Evolutionary conservation across 805 yeast species (phyloP).

Genomic region (Teunomyces stri): DNA sequence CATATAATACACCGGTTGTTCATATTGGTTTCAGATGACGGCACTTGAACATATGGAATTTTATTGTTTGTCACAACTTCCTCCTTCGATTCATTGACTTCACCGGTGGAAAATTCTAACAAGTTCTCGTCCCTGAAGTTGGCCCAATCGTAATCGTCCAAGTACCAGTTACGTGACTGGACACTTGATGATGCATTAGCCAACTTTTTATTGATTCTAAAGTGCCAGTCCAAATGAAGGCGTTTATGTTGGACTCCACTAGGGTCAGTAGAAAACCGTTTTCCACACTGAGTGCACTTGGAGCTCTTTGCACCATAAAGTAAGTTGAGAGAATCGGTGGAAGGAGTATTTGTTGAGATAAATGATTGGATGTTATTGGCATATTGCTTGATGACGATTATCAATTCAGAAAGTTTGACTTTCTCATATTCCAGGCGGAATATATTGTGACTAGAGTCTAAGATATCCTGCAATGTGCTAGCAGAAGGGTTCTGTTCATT

Average conservation of each 20-base stretch:
- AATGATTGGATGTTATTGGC: conserved; percentile 31
- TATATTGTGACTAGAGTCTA: conserved; percentile 15
- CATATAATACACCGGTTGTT: conserved; percentile 42
- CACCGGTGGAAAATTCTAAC: conserved; percentile 31
- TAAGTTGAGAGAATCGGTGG: conserved; percentile 28
- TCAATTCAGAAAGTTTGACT: conserved; percentile 29
- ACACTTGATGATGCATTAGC: conserved; percentile 34
- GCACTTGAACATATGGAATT: conserved; percentile 13
- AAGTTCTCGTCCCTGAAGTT: conserved; percentile 65
- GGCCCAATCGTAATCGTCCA: conserved; percentile 70
- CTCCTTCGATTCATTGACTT: conserved; percentile 1
- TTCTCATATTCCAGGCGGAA: conserved; percentile 34
- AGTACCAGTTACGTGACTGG: conserved; percentile 80
- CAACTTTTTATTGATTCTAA: conserved; percentile 79
- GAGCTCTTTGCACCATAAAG: conserved; percentile 63
- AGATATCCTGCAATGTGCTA: conserved; percentile 22
- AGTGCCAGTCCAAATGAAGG: conserved; percentile 93
- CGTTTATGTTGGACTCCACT: conserved; percentile 54
- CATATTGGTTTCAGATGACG: conserved; percentile 27
- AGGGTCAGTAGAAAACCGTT: conserved; percentile 64
- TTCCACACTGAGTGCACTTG: conserved; percentile 89
- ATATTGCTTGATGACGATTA: conserved; percentile 21
- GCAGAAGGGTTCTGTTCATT: conserved; percentile 15
- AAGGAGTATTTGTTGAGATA: conserved; percentile 35
- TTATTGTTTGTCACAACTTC: conserved; percentile 5